Evolutionary conservation across 192 early-diverging fungal species (phyloP), one percentile per base, ranked within the genome.

Genomic region (Chytriomyces sp.): DNA sequence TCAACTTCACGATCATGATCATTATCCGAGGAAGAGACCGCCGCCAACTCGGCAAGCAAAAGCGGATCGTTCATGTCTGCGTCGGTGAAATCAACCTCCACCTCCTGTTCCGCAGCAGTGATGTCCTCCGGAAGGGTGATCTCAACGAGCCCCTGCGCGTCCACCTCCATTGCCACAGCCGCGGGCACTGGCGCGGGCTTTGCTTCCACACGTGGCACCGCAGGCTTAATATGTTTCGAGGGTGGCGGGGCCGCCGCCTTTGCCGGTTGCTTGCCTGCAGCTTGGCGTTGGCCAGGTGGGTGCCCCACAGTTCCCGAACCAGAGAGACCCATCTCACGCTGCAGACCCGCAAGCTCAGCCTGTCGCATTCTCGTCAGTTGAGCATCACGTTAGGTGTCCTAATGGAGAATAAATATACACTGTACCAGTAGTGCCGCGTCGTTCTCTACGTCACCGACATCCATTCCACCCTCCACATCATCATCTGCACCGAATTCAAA

Each of bases 61-160:
- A 81, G 77, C 4, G 92, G 92, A 72, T 93, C 91, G 37, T 90
- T 89, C 77, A 91, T 74, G 73, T 93, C 92, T 4, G 84, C 82
- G 26, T 93, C 92, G 6, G 82, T 86, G 39, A 93, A 76, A 17
- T 89, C 86, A 4, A 93, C 85, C 5, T 79, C 72, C 34, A 85
- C 82, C 49, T 89, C 86, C 22, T 82, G 82, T 17, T 85, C 85
- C 25, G 82, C 74, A 25, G 53, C 58, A 4, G 39, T 52, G 31
- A 60, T 2, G n/a, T n/a, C n/a, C 6, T 31, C 26, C 22, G 41
- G 56, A 19, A 70, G 33, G 19, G 30, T 25, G 40, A 72, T 12
- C 37, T 61, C 26, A 28, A 41, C 36, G 36, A 22, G 19, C 60
- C 75, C 34, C 36, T 39, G 26, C 53, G 49, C 26, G 30, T n/a